These are phyloP conservation scores for Ophiostoma triangulosporum DNA, from an alignment of 2,329 filamentous ascomycete genomes.

Conservation along the genomic window DNA sequence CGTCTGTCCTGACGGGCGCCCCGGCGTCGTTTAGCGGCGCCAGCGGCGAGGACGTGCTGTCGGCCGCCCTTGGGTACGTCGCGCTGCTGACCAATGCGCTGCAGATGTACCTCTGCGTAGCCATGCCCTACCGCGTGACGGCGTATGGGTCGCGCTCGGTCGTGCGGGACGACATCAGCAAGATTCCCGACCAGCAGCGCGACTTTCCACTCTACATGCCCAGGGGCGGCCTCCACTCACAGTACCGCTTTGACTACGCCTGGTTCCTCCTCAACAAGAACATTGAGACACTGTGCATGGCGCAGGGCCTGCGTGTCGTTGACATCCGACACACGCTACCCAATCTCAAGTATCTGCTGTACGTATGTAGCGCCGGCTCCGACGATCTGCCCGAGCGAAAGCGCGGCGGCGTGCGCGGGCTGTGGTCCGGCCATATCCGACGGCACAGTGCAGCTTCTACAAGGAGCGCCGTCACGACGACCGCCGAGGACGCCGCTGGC, in stretches of 20 bases:
- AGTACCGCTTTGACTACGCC: constrained; percentile 89
- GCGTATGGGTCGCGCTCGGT: constrained; percentile 60
- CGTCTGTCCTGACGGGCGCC: constrained; percentile 13
- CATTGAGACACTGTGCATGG: constrained; percentile 56
- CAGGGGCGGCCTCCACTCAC: constrained; percentile 47
- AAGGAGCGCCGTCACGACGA: not conserved
- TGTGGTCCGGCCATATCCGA: constrained; percentile 37
- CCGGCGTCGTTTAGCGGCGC: constrained; percentile 9
- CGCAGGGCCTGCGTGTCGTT: constrained; percentile 62
- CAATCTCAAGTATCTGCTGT: constrained; percentile 85
- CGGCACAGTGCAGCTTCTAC: constrained; percentile 17
- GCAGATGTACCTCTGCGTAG: constrained; percentile 67
- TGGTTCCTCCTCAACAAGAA: constrained; percentile 97
- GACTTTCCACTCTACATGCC: constrained; percentile 69
- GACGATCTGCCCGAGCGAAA: constrained; percentile 49
- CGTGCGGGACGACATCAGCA: constrained; percentile 61
- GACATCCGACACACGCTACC: constrained; percentile 87
- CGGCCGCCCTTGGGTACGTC: constrained; percentile 70
- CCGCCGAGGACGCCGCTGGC: not conserved
- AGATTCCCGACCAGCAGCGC: constrained; percentile 41
- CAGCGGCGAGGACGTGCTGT: constrained; percentile 55
- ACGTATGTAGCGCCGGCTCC: constrained; percentile 71
- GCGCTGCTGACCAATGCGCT: constrained; percentile 62
- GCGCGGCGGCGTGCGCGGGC: constrained; percentile 44
- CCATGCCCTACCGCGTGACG: constrained; percentile 68